Percentiles rank a stretch among this genome's conserved stretches.
phyloP scores from a whole-genome alignment of 2,329 filamentous ascomycete genomes.

The Thermoascus crustaceus region DNA sequence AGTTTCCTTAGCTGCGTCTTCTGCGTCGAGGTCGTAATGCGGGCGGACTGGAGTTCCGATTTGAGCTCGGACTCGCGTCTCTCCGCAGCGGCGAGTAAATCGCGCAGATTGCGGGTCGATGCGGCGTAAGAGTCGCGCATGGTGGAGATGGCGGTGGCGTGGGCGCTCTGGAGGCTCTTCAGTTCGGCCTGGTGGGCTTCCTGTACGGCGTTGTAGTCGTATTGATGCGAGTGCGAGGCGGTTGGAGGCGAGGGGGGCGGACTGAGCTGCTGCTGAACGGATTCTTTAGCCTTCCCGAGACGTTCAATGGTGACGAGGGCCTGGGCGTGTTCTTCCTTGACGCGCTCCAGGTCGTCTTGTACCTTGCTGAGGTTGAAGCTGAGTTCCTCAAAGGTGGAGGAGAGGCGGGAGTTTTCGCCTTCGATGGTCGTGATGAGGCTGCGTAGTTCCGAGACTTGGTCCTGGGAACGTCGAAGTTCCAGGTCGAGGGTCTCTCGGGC shows the following conservation, averaged over 20 bases:
- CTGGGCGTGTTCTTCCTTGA: conserved; percentile 24
- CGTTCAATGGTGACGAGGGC: conserved; percentile 22
- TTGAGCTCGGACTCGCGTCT: conserved; percentile 27
- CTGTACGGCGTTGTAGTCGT: conserved; percentile 16
- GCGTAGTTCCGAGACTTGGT: conserved; percentile 30
- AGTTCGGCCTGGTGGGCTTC: conserved; percentile 29
- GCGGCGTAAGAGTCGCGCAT: conserved; percentile 31
- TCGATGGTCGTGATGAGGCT: conserved; percentile 30
- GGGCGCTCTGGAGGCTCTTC: conserved; percentile 28
- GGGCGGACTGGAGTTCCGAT: conserved; percentile 23
- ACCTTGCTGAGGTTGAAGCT: conserved; percentile 23
- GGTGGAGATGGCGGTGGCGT: conserved; percentile 28
- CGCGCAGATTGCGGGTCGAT: conserved; percentile 28
- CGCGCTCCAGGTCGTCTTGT: conserved; percentile 21
- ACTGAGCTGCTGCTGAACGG: conserved; percentile 24
- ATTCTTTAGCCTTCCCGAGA: conserved; percentile 19
- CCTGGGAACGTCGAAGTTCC: conserved; percentile 27
- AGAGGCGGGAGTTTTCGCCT: conserved; percentile 31
- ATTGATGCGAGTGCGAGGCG: conserved; percentile 9
- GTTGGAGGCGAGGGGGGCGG: conserved; percentile 22
- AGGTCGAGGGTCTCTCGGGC: conserved; percentile 24
- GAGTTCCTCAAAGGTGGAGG: conserved; percentile 26
- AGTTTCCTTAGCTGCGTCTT: conserved; percentile 21
- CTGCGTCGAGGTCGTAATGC: conserved; percentile 13
- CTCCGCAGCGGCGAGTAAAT: conserved; percentile 25